Evolutionary conservation across 202 grass and related monocot genomes (phyloP).

Genomic region (Carex arenaria): DNA sequence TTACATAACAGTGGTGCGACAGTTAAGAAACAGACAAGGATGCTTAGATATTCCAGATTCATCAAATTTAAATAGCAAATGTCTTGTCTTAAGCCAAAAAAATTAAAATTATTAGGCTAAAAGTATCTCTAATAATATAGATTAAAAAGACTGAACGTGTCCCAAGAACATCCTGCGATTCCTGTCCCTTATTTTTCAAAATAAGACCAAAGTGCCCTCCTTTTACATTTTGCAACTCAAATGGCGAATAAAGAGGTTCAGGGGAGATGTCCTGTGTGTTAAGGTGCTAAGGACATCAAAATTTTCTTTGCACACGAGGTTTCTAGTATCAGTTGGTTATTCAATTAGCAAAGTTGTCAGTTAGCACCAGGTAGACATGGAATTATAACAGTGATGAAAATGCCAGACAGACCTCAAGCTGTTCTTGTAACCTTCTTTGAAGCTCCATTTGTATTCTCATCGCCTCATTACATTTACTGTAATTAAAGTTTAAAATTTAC

Average conservation of each 20-base stretch:
- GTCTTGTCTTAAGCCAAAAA: background rate
- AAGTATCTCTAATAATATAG: background rate
- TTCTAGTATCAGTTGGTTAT: background rate
- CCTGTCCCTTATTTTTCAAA: background rate
- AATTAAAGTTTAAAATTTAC: background rate
- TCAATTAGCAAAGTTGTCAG: background rate
- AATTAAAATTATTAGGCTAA: background rate
- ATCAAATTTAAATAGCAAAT: background rate
- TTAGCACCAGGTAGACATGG: background rate
- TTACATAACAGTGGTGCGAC: background rate
- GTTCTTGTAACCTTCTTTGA: slow-evolving; percentile 30
- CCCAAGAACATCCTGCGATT: background rate
- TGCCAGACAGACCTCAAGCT: slow-evolving; percentile 16
- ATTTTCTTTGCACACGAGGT: background rate
- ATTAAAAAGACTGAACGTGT: background rate
- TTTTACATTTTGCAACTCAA: background rate
- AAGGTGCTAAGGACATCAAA: background rate
- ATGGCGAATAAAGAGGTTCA: background rate
- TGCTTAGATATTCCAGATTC: background rate
- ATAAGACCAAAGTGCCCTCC: background rate
- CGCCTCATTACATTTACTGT: slow-evolving; percentile 33
- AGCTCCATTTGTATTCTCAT: slow-evolving; percentile 43
- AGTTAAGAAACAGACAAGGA: background rate
- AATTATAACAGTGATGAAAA: background rate
- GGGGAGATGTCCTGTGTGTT: background rate